Conservation (phyloP, 2,329 filamentous ascomycete species). For the Fusarium decemcellulare region DNA sequence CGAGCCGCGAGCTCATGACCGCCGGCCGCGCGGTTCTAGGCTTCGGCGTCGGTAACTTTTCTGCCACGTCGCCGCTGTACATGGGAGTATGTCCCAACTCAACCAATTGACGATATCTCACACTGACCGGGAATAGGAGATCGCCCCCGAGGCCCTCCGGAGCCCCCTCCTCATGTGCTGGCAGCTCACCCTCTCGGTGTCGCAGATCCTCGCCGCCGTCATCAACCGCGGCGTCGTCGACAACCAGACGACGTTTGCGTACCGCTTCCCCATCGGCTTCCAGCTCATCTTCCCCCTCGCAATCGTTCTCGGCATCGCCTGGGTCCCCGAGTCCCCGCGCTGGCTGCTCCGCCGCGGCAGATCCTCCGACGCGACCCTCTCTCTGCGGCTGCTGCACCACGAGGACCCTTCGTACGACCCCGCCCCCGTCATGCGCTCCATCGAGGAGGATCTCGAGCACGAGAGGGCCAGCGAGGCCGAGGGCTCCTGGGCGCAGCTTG, state of each 20-base stretch:
- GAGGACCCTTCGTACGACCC: slow-evolving; percentile 56
- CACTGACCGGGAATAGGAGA: slow-evolving; percentile 34
- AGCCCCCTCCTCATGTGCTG: slow-evolving; percentile 56
- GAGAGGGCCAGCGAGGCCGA: slow-evolving; percentile 47
- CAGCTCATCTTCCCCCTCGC: slow-evolving; percentile 47
- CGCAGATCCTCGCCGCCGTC: slow-evolving; percentile 54
- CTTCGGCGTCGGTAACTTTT: slow-evolving; percentile 54
- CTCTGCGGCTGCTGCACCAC: slow-evolving; percentile 59
- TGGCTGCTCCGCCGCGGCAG: slow-evolving; percentile 56
- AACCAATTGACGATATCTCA: background rate
- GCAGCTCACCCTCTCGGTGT: slow-evolving; percentile 55
- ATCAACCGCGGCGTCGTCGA: slow-evolving; percentile 49
- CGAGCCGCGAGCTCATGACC: slow-evolving; percentile 41
- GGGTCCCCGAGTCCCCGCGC: slow-evolving; percentile 48
- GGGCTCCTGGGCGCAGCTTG: slow-evolving; percentile 56
- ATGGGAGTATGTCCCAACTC: slow-evolving; percentile 47
- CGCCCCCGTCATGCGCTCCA: slow-evolving; percentile 54
- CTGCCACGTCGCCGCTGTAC: slow-evolving; percentile 55
- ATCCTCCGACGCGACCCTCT: slow-evolving; percentile 54
- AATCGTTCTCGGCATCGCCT: slow-evolving; percentile 39
- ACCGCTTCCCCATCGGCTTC: slow-evolving; percentile 51
- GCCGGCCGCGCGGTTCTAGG: slow-evolving; percentile 44
- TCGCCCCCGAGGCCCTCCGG: slow-evolving; percentile 51
- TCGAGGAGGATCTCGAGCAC: slow-evolving; percentile 59
- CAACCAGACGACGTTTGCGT: slow-evolving; percentile 49